These are phyloP conservation scores for Ascomycota sp. DNA, from an alignment of 2,329 filamentous ascomycete species.

Conservation along the genomic window DNA sequence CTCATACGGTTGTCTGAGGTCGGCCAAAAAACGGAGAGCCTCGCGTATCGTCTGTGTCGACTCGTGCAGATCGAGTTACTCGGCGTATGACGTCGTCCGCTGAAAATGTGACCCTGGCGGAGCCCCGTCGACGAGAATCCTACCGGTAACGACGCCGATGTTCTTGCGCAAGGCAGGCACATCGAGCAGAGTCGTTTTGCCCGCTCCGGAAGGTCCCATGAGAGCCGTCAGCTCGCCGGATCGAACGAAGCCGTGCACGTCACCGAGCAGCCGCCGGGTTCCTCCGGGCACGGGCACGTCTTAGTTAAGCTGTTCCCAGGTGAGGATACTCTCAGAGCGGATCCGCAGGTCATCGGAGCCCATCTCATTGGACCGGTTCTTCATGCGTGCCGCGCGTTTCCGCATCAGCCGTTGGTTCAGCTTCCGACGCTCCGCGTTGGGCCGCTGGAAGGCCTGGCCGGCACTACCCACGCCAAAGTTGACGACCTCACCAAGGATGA, in stretches of 20 bases:
- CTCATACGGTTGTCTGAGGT: constrained; percentile 34
- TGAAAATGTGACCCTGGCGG: constrained; percentile 40
- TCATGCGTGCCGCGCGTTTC: constrained; percentile 33
- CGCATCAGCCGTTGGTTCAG: constrained; percentile 33
- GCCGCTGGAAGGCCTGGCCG: constrained; percentile 55
- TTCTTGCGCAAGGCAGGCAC: constrained; percentile 45
- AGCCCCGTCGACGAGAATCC: constrained; percentile 34
- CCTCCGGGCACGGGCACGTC: constrained; percentile 40
- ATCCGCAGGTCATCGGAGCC: constrained; percentile 33
- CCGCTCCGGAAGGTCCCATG: constrained; percentile 70
- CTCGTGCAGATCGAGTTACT: constrained; percentile 42
- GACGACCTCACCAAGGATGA: constrained; percentile 58
- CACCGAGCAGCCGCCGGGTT: constrained; percentile 32
- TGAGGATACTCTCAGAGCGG: constrained; percentile 47
- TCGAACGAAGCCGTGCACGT: constrained; percentile 47
- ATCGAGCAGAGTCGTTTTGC: constrained; percentile 71
- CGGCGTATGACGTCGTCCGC: constrained; percentile 39
- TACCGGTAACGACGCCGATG: constrained; percentile 36
- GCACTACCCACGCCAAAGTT: constrained; percentile 63
- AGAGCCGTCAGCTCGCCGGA: constrained; percentile 60
- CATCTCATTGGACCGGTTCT: constrained; percentile 21
- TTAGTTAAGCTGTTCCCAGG: constrained; percentile 75
- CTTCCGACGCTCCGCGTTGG: constrained; percentile 50
- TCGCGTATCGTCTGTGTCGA: constrained; percentile 42
- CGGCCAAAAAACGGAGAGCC: constrained; percentile 41